These are phyloP conservation scores for Boletus patriciae DNA, from an alignment of 768 basidiomycete genomes.

Conservation along the genomic window DNA sequence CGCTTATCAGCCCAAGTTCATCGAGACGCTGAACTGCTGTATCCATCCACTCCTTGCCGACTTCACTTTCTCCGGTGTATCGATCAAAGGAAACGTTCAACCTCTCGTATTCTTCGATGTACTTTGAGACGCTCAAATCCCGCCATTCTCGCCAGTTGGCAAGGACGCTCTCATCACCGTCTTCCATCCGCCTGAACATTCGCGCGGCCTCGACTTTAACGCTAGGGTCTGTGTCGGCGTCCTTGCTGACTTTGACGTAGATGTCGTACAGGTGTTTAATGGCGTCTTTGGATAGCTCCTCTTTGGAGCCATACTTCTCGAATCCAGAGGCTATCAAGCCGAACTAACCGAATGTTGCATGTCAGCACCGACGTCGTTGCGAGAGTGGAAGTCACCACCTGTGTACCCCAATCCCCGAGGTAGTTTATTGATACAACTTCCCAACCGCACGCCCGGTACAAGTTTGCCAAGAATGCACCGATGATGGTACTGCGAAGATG, in stretches of 20 bases:
- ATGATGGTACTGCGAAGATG: conserved; percentile 98
- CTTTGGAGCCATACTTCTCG: conserved; percentile 86
- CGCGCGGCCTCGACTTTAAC: conserved; percentile 76
- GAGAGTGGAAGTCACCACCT: conserved; percentile 49
- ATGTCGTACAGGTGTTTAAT: conserved; percentile 95
- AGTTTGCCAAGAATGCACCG: conserved; percentile 88
- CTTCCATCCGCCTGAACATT: conserved; percentile 95
- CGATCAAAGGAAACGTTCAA: conserved; percentile 90
- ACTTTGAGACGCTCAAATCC: conserved; percentile 85
- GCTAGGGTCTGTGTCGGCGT: conserved; percentile 66
- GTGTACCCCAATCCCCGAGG: conserved; percentile 97
- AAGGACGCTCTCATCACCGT: conserved; percentile 82
- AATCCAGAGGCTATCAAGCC: conserved; percentile 90
- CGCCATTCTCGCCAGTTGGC: conserved; percentile 93
- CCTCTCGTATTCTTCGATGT: conserved; percentile 82
- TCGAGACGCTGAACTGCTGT: conserved; percentile 67
- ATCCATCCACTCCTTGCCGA: conserved; percentile 71
- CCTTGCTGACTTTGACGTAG: conserved; percentile 92
- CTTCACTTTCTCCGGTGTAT: conserved; percentile 88
- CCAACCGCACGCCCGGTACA: conserved; percentile 94
- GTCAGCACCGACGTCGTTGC: background rate
- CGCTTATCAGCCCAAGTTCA: conserved; percentile 71
- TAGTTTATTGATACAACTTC: conserved; percentile 91
- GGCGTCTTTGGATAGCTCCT: conserved; percentile 79
- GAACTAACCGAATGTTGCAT: conserved; percentile 45